Conservation (phyloP, 2,329 filamentous ascomycete species). For the Pseudogymnoascus sp. region DNA sequence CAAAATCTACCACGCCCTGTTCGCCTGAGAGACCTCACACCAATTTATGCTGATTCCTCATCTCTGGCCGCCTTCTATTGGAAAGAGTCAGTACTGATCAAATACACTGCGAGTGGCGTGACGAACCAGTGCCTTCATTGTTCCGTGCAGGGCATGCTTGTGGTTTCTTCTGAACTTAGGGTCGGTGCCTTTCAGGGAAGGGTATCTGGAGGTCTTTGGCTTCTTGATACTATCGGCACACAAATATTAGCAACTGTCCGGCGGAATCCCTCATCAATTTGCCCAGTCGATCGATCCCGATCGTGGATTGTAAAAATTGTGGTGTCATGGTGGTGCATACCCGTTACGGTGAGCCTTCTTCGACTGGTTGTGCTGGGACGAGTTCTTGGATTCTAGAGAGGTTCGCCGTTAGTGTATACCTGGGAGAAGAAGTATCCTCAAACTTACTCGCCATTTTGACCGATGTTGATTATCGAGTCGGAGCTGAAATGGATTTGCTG, state of each 20-base stretch:
- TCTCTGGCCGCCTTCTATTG: conserved; percentile 4
- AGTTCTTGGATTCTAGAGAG: conserved; percentile 93
- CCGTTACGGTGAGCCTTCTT: conserved; percentile 99
- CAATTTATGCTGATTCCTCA: not conserved
- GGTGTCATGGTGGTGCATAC: conserved; percentile 47
- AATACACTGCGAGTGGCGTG: not conserved
- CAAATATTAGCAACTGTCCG: not conserved
- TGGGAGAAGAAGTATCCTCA: not conserved
- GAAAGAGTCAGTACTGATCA: not conserved
- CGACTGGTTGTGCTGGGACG: conserved; percentile 97
- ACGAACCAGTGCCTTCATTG: conserved; percentile 92
- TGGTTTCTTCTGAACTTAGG: conserved; percentile 99
- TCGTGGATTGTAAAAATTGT: not conserved
- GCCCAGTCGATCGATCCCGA: not conserved
- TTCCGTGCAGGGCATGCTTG: conserved; percentile 98
- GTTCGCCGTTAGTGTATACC: conserved; percentile 7
- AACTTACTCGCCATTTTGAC: conserved; percentile 65
- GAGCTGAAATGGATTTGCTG: conserved; percentile 8
- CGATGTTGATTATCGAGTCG: conserved; percentile 11
- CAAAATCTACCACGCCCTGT: conserved; percentile 6
- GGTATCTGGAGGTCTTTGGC: conserved; percentile 98
- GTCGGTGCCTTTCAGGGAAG: conserved; percentile 96
- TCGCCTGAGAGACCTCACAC: not conserved
- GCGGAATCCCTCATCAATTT: not conserved
- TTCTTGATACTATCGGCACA: conserved; percentile 84